phyloP scores from a whole-genome alignment of 148 eudicot genomes.

The Pharnaceum exiguum region DNA sequence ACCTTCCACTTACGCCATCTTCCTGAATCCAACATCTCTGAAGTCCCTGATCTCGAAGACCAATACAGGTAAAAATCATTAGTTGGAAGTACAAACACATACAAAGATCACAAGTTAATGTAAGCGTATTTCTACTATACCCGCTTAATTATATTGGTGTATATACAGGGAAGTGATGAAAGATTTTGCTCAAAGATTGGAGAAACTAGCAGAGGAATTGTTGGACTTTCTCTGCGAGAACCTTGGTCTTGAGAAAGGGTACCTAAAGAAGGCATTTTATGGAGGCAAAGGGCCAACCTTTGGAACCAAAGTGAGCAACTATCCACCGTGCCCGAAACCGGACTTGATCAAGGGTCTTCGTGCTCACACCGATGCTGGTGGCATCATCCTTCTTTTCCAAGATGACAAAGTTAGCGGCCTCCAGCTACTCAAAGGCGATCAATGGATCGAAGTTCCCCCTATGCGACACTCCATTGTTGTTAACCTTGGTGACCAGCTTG shows the following conservation, averaged over 20 bases:
- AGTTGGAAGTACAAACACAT: too few relatives aligned
- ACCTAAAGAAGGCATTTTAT: slow-evolving; percentile 59
- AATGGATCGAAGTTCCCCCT: slow-evolving; percentile 75
- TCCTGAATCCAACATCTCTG: slow-evolving; percentile 52
- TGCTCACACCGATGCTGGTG: slow-evolving; percentile 84
- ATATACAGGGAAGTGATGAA: slow-evolving; percentile 52
- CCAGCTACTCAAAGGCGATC: slow-evolving; percentile 61
- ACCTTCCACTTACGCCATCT: slow-evolving; percentile 65
- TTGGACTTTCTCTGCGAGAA: slow-evolving; percentile 74
- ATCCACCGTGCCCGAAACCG: slow-evolving; percentile 77
- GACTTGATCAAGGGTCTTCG: slow-evolving; percentile 72
- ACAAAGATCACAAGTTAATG: too few relatives aligned
- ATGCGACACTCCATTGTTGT: slow-evolving; percentile 77
- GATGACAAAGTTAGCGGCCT: slow-evolving; percentile 74
- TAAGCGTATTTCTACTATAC: too few relatives aligned
- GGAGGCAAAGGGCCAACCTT: slow-evolving; percentile 59
- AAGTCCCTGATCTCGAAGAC: slow-evolving; percentile 58
- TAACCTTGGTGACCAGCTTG: slow-evolving; percentile 77
- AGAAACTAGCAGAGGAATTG: slow-evolving; percentile 68
- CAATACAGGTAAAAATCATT: slow-evolving; percentile 40
- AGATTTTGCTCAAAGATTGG: slow-evolving; percentile 50
- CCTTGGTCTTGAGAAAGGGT: slow-evolving; percentile 72
- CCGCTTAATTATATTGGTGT: too few relatives aligned
- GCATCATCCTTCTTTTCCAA: slow-evolving; percentile 73
- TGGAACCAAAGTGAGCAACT: slow-evolving; percentile 74